phyloP scores from a whole-genome alignment of 176 grass and related monocot genomes.

The Alopecurus myosuroides region DNA sequence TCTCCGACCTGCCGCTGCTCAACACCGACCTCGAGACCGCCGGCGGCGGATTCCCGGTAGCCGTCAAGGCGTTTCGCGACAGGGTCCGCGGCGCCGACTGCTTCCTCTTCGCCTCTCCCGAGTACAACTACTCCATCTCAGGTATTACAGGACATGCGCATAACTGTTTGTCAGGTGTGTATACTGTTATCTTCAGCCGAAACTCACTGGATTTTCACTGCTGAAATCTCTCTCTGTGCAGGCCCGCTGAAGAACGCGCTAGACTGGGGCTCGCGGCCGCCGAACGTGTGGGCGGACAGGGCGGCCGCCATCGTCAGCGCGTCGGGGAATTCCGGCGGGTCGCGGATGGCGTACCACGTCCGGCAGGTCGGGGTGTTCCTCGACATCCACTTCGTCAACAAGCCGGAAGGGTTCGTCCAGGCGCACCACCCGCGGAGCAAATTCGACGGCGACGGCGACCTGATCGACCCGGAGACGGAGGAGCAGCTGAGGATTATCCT shows the following conservation, averaged over 20 bases:
- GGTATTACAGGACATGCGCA: background rate
- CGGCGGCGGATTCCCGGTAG: conserved; percentile 38
- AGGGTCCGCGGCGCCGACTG: conserved; percentile 53
- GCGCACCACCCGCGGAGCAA: conserved; percentile 36
- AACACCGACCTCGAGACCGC: conserved; percentile 79
- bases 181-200: too few relatives aligned
- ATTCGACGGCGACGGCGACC: conserved; percentile 62
- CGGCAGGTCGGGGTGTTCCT: conserved; percentile 68
- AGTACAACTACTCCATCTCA: conserved; percentile 92
- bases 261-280: conserved; percentile 71
- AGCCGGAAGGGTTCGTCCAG: conserved; percentile 55
- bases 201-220: background rate
- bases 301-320: conserved; percentile 60
- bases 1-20: conserved; percentile 66
- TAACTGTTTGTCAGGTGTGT: background rate
- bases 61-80: conserved; percentile 66
- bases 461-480: conserved; percentile 44
- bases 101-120: conserved; percentile 79
- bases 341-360: conserved; percentile 63
- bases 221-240: background rate
- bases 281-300: conserved; percentile 62
- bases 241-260: conserved; percentile 81
- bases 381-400: conserved; percentile 88
- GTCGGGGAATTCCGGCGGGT: conserved; percentile 56
- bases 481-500: conserved; percentile 50